These are phyloP conservation scores for Ajuga reptans DNA, from an alignment of 305 asterid species.

Conservation along the genomic window DNA sequence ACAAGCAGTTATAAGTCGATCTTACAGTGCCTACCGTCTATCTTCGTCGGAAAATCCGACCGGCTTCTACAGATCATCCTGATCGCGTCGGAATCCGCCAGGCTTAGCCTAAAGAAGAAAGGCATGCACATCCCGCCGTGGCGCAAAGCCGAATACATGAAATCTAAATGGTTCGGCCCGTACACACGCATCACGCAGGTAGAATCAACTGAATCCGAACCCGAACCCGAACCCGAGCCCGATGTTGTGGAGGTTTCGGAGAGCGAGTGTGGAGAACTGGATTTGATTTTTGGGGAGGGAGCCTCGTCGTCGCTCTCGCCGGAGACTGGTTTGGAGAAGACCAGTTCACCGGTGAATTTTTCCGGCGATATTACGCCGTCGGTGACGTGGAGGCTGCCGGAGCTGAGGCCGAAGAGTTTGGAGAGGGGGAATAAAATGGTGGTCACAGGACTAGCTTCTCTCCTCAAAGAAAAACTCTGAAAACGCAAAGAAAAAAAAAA, in stretches of 20 bases:
- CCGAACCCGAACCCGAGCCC: slow-evolving; percentile 13
- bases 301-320: not conserved
- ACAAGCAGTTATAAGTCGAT: slow-evolving; percentile 57
- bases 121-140: slow-evolving; percentile 97
- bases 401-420: slow-evolving; percentile 49
- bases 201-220: not conserved
- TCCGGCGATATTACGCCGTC: slow-evolving; percentile 8
- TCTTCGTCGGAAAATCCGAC: slow-evolving; percentile 78
- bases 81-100: slow-evolving; percentile 71
- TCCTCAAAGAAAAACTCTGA: slow-evolving; percentile 57
- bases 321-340: not conserved
- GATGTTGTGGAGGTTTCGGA: slow-evolving; percentile 17
- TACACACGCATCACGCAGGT: slow-evolving; percentile 41
- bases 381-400: slow-evolving; percentile 65
- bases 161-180: slow-evolving; percentile 76
- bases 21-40: slow-evolving; percentile 57
- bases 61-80: slow-evolving; percentile 70
- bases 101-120: slow-evolving; percentile 75
- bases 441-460: slow-evolving; percentile 80
- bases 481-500: not conserved
- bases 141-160: slow-evolving; percentile 84
- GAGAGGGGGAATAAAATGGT: slow-evolving; percentile 55
- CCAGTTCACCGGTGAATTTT: slow-evolving; percentile 17
- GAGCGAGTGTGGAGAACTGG: slow-evolving; percentile 41
- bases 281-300: slow-evolving; percentile 50